phyloP scores from a whole-genome alignment of 192 early-diverging fungal species.

The Coemansia sp. region DNA sequence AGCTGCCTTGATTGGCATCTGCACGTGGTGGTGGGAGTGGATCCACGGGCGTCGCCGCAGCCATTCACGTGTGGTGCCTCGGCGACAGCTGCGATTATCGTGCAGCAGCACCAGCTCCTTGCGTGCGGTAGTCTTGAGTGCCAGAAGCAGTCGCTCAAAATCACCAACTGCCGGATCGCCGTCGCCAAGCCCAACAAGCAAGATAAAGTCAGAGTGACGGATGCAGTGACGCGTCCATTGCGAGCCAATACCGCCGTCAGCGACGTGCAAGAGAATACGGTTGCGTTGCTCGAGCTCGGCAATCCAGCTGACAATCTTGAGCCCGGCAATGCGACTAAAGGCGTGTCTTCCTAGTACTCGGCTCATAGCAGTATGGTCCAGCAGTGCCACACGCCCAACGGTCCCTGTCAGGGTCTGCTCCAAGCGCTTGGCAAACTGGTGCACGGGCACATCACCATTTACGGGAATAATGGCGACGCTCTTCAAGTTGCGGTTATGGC shows the following conservation, averaged over 20 bases:
- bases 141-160: slow-evolving; percentile 85
- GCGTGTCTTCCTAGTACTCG: slow-evolving; percentile 84
- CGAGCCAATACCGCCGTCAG: slow-evolving; percentile 84
- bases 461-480: slow-evolving; percentile 94
- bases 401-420: slow-evolving; percentile 64
- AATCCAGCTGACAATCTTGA: slow-evolving; percentile 92
- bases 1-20: slow-evolving; percentile 55
- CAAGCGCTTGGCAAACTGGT: slow-evolving; percentile 83
- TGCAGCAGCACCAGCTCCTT: slow-evolving; percentile 96
- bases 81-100: slow-evolving; percentile 64
- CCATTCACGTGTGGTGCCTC: slow-evolving; percentile 88
- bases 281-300: slow-evolving; percentile 89
- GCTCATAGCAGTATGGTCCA: slow-evolving; percentile 81
- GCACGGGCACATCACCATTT: slow-evolving; percentile 71
- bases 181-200: slow-evolving; percentile 91
- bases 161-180: slow-evolving; percentile 86
- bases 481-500: slow-evolving; percentile 90
- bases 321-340: slow-evolving; percentile 84
- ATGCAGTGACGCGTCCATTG: slow-evolving; percentile 96
- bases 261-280: slow-evolving; percentile 89
- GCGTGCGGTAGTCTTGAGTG: slow-evolving; percentile 95
- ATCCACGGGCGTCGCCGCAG: slow-evolving; percentile 90
- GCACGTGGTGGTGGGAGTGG: slow-evolving; percentile 95
- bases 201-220: slow-evolving; percentile 92
- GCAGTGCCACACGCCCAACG: slow-evolving; percentile 66